Evolutionary conservation across 1,284 basidiomycete species (phyloP), one percentile per base, ranked within the genome.

Genomic region (Naganishia cerealis): DNA sequence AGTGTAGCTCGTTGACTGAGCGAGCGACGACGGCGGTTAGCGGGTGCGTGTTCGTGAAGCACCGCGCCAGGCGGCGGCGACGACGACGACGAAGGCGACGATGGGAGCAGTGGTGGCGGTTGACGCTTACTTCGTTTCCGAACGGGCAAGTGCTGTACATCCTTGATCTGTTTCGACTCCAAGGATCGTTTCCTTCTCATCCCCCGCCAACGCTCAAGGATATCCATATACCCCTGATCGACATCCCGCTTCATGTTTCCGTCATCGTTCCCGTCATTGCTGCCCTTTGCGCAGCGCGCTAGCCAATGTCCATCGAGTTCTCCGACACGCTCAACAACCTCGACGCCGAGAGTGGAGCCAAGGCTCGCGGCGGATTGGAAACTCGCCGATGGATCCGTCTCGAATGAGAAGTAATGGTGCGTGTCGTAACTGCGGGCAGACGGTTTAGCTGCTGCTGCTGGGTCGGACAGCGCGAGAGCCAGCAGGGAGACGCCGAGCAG

Each of bases 271-370:
- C 29, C 29, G 29, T 24, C 21, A 21, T 50, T 24, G n/a, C 18
- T 21, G 46, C 24, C 24, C 85, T 85, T 67, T 72, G 80, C 78
- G 52, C 84, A 82, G 16, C 91, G 86, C n/a, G 97, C 87, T 4
- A 99, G 84, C 90, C 90, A 99, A 79, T 90, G 85, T 67, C 93
- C 84, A 3, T 79, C 77, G 12, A 99, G 86, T 78, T 96, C 90
- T 46, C 95, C 95, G 15, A 89, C 89, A 71, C 86, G 88, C 75
- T 95, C 92, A 61, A 98, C 89, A 59, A 96, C 81, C 78, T 98
- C 89, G 12, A 92, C 88, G 26, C 88, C 88, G 9, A 98, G 85
- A 1, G 83, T 80, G 1, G 71, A 57, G 0, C 71, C 68, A 12
- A 76, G 75, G 0, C 57, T 54, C 61, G 87, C 84, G 56, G 80